Base-by-base conservation (phyloP, 1,284 basidiomycete species). In the Marasmius tenuissimus region DNA sequence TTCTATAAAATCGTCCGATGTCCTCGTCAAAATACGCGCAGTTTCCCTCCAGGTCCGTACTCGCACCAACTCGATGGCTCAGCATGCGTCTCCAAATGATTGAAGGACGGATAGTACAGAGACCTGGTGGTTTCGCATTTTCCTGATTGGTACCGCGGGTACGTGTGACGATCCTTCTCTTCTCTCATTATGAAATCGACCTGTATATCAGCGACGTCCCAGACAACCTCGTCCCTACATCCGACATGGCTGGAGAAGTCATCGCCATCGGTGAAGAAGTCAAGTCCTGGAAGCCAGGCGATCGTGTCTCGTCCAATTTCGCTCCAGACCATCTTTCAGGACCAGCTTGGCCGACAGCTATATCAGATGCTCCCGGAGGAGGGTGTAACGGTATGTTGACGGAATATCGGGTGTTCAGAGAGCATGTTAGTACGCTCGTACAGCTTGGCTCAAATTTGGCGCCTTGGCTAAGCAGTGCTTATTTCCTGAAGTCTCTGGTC, bases 231-330 rank as follows among this genome's bases (percentile, higher is more conserved):
- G 76, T 87, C 16, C 85, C 86, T 0, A 75, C 79, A 68, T 88
- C 86, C 5, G 88, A 90, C 66, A 79, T 82, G 64, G 86, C 88
- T 14, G 87, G 88, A 8, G 83, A 87, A 67, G 75, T 89, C 54
- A 72, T 86, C 45, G 76, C 79, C 3, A 69, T 87, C 18, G 87
- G 87, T 3, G 71, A 74, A 42, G 78, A 78, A 12, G 85, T 86
- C 18, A 78, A 71, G 42, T 69, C 71, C 14, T 87, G 79, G 79
- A 78, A 79, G 61, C 62, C 71, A 3, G 86, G 87, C 10, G 85
- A 89, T 68, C 81, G 84, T n/a, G 85, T 88, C 60, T 81, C 76
- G 55, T 73, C 78, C 4, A 81, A 79, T 66, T 81, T 84, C 64
- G 65, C 72, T 6, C 64, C 75, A 7, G 76, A 77, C 35, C 78